These are phyloP conservation scores for Quercus gilva DNA, from an alignment of 306 rosid genomes.

Conservation along the genomic window DNA sequence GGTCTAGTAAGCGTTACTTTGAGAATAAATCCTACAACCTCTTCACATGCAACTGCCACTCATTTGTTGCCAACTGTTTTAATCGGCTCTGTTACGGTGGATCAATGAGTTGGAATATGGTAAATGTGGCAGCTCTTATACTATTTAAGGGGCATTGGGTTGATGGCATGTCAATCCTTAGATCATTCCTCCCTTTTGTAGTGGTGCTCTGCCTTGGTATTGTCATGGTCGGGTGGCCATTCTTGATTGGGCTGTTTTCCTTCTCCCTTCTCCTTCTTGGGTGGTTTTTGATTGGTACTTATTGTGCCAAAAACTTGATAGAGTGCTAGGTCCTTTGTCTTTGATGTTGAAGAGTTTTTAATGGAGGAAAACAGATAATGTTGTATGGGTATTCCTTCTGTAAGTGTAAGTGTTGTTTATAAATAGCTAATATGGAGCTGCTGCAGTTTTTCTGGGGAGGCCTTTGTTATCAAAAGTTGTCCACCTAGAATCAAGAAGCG, in stretches of 20 bases:
- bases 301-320: conserved; percentile 45
- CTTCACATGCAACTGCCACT: conserved; percentile 87
- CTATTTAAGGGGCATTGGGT: conserved; percentile 88
- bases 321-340: conserved; percentile 51
- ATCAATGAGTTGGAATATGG: conserved; percentile 91
- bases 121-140: conserved; percentile 65
- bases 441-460: not conserved
- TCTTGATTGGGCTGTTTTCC: conserved; percentile 53
- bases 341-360: conserved; percentile 21
- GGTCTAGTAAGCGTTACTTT: conserved; percentile 46
- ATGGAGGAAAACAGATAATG: conserved; percentile 1
- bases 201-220: conserved; percentile 67
- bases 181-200: conserved; percentile 79
- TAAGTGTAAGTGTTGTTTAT: not conserved
- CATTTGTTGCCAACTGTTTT: conserved; percentile 71
- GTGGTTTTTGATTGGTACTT: conserved; percentile 76
- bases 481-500: not conserved
- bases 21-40: conserved; percentile 80
- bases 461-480: not conserved
- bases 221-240: conserved; percentile 76
- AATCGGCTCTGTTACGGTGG: conserved; percentile 71
- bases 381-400: not conserved
- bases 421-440: not conserved
- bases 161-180: conserved; percentile 50
- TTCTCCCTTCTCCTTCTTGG: conserved; percentile 66